These are phyloP conservation scores for Anisodus acutangulus DNA, from an alignment of 257 asterid species.

Conservation along the genomic window DNA sequence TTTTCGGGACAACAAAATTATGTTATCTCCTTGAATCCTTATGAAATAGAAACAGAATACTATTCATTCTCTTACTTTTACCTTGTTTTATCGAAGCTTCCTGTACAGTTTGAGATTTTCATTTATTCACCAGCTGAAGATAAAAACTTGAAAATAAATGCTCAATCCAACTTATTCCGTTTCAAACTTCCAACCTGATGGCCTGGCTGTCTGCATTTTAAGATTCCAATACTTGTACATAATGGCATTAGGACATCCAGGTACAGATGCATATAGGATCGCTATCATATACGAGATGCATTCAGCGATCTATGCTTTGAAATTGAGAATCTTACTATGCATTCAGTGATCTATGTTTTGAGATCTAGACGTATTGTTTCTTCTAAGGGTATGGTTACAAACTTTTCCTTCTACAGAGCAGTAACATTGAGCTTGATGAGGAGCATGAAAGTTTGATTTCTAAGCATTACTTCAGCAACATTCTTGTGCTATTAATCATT, in stretches of 20 bases:
- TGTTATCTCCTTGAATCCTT: too few species aligned
- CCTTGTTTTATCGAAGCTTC: background rate
- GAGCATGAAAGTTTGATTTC: conserved; percentile 17
- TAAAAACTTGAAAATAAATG: background rate
- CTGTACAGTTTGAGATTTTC: background rate
- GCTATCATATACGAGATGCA: conserved; percentile 3
- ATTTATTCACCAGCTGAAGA: background rate
- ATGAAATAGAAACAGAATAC: background rate
- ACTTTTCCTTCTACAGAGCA: conserved; percentile 6
- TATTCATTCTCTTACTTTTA: background rate
- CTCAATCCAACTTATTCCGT: background rate
- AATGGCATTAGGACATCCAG: background rate
- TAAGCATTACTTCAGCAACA: background rate
- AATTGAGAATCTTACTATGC: background rate
- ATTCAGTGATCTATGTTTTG: background rate
- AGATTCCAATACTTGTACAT: background rate
- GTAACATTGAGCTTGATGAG: background rate
- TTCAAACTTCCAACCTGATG: background rate
- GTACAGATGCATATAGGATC: background rate
- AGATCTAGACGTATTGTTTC: background rate
- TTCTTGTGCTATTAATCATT: background rate
- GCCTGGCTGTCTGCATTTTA: background rate
- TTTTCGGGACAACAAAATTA: background rate
- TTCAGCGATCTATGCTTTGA: background rate
- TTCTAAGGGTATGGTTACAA: conserved; percentile 7